Conservation (phyloP, 2,329 filamentous ascomycete species). For the Phialophora macrospora region DNA sequence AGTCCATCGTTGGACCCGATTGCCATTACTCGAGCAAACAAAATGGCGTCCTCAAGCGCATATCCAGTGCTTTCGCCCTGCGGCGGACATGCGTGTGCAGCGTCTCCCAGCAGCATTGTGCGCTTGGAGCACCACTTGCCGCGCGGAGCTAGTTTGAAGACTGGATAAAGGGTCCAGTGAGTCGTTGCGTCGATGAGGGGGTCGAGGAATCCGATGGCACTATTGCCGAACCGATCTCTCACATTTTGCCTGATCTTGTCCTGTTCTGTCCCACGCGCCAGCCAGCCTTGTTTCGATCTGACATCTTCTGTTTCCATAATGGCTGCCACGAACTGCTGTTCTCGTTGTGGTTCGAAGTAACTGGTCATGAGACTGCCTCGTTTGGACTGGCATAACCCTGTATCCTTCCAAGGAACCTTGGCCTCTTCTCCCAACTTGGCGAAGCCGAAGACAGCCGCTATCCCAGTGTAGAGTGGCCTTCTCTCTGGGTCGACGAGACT, state of each 20-base stretch:
- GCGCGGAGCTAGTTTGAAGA: constrained; percentile 51
- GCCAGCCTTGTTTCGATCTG: constrained; percentile 28
- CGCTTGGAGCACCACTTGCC: constrained; percentile 53
- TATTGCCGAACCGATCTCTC: constrained; percentile 48
- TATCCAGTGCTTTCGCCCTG: constrained; percentile 30
- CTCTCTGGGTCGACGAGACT: constrained; percentile 26
- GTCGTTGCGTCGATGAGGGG: constrained; percentile 49
- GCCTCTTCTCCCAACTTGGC: constrained; percentile 9
- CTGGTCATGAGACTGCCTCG: constrained; percentile 27
- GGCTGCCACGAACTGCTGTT: constrained; percentile 26
- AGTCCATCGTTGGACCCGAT: constrained; percentile 7
- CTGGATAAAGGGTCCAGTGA: constrained; percentile 51
- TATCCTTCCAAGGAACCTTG: constrained; percentile 27
- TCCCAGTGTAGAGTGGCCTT: constrained; percentile 32
- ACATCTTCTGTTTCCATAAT: constrained; percentile 31
- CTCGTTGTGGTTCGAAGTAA: constrained; percentile 23
- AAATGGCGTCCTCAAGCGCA: constrained; percentile 28
- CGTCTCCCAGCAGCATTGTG: constrained; percentile 53
- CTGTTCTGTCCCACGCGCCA: constrained; percentile 47
- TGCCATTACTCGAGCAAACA: constrained; percentile 24
- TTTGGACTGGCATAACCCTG: constrained; percentile 27
- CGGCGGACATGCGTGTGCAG: constrained; percentile 48
- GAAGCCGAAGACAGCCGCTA: constrained; percentile 24
- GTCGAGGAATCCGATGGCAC: constrained; percentile 45
- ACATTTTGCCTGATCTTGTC: constrained; percentile 51